Evolutionary conservation across 495 filamentous ascomycete species (phyloP), one percentile per base, ranked within the genome.

Genomic region (Xylaria grammica): DNA sequence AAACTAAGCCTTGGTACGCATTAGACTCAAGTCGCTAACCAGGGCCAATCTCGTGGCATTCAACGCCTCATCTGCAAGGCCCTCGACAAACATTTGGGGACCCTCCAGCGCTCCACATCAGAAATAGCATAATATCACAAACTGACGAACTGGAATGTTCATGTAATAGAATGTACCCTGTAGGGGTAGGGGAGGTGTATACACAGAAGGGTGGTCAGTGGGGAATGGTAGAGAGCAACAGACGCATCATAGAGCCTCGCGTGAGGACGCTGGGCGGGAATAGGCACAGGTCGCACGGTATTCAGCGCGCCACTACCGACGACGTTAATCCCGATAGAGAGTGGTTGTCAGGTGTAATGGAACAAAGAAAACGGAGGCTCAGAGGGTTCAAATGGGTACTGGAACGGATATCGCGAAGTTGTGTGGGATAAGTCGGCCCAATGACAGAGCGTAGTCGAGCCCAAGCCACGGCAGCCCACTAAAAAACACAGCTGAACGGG

Each of bases 221-320:
- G 51, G 30, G 29, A 38, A 36, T 4, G 24, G 26, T 17, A 53
- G 50, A 54, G 5, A 38, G 51, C 27, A 54, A 22, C 27, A 45
- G n/a, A 45, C 13, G 54, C 38, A 58, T 27, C 8, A 30, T 15
- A 50, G 38, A 45, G 38, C 54, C 36, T 45, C 38, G 19, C 30
- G 38, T 13, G 36, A 58, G 54, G 38, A 38, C 24, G 29, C 22
- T 30, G 54, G 20, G 32, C 54, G 54, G 32, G 32, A 4, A 36
- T 4, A 4, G 32, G 32, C 32, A 36, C 34, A 45, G 40, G 62
- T 45, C 53, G 62, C 63, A 34, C 64, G 32, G 40, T 55, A 56
- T 74, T 74, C 72, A 74, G 72, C 72, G 61, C 62, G 69, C 69
- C 72, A 70, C 71, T 70, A 48, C 40, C 60, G 63, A 17, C 55